Evolutionary conservation across 2,329 filamentous ascomycete species (phyloP).

Genomic region (Alternaria sp.): DNA sequence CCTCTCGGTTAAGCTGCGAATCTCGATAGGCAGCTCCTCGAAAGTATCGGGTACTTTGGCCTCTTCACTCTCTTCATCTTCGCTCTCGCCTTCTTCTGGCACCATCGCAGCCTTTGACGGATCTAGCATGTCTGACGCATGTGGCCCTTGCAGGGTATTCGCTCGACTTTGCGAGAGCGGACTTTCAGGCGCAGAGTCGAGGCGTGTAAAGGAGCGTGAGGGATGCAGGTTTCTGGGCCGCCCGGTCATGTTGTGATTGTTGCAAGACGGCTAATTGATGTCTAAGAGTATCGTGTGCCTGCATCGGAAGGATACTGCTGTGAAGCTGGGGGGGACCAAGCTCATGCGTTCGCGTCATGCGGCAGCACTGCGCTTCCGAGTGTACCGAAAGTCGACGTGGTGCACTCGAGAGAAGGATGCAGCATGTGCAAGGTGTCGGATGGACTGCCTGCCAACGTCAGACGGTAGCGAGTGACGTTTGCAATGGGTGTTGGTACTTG

Average conservation of each 20-base stretch:
- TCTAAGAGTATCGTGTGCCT: constrained; percentile 34
- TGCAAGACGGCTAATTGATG: constrained; percentile 16
- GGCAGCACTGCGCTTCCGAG: constrained; percentile 12
- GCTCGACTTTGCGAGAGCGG: constrained; percentile 55
- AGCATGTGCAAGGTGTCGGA: not conserved
- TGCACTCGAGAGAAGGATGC: constrained; percentile 1
- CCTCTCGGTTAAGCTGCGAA: constrained; percentile 89
- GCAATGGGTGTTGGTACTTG: not conserved
- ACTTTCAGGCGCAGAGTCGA: constrained; percentile 52
- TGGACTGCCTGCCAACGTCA: not conserved
- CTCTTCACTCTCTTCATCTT: constrained; percentile 22
- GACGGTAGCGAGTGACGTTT: constrained; percentile 8
- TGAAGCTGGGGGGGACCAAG: constrained; percentile 32
- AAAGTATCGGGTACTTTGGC: constrained; percentile 69
- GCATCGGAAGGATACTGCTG: constrained; percentile 34
- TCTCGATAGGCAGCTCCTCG: constrained; percentile 91
- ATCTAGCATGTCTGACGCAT: constrained; percentile 55
- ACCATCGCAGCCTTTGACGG: constrained; percentile 51
- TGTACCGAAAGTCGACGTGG: constrained; percentile 5
- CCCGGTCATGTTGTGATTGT: constrained; percentile 38
- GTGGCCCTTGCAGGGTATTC: constrained; percentile 57
- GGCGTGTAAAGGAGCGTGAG: constrained; percentile 60
- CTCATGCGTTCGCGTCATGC: constrained; percentile 47
- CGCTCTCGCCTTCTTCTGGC: constrained; percentile 47
- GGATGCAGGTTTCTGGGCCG: constrained; percentile 52